phyloP scores from a whole-genome alignment of 2,329 filamentous ascomycete species.

The Fonsecaea nubica region DNA sequence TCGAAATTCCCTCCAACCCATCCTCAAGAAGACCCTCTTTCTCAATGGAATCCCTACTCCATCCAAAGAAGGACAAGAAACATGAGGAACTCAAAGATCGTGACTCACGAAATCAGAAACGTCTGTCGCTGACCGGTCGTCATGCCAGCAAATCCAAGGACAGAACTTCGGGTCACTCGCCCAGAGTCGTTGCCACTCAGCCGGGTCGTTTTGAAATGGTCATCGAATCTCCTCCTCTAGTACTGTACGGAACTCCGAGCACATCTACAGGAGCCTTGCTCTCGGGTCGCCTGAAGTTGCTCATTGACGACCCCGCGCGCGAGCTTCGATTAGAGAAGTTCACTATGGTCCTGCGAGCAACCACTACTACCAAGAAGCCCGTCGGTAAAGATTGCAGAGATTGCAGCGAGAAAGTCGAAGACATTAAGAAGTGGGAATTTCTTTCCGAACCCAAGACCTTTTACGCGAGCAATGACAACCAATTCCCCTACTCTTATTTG shows the following conservation, averaged over 20 bases:
- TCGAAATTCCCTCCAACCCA: slow-evolving; percentile 21
- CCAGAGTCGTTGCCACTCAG: slow-evolving; percentile 43
- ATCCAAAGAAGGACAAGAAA: slow-evolving; percentile 42
- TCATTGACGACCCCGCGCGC: slow-evolving; percentile 67
- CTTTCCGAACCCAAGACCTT: slow-evolving; percentile 61
- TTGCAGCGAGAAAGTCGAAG: slow-evolving; percentile 73
- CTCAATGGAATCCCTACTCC: slow-evolving; percentile 53
- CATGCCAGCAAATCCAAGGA: slow-evolving; percentile 37
- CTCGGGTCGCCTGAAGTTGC: slow-evolving; percentile 79
- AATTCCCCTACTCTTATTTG: slow-evolving; percentile 87
- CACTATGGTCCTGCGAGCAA: slow-evolving; percentile 72
- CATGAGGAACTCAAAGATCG: slow-evolving; percentile 45
- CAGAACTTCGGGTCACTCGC: slow-evolving; percentile 27
- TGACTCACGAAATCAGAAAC: slow-evolving; percentile 50
- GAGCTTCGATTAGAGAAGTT: slow-evolving; percentile 73
- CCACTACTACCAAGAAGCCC: slow-evolving; percentile 79
- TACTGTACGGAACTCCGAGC: slow-evolving; percentile 78
- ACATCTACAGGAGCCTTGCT: slow-evolving; percentile 83
- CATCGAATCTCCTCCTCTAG: slow-evolving; percentile 85
- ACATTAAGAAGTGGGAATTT: slow-evolving; percentile 81
- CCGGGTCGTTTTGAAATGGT: slow-evolving; percentile 63
- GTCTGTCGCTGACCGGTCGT: slow-evolving; percentile 43
- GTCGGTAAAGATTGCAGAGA: slow-evolving; percentile 78
- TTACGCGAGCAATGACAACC: slow-evolving; percentile 65
- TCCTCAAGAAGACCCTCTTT: slow-evolving; percentile 48